These are phyloP conservation scores for Neurospora sp. DNA, from an alignment of 495 filamentous ascomycete genomes.

Conservation along the genomic window DNA sequence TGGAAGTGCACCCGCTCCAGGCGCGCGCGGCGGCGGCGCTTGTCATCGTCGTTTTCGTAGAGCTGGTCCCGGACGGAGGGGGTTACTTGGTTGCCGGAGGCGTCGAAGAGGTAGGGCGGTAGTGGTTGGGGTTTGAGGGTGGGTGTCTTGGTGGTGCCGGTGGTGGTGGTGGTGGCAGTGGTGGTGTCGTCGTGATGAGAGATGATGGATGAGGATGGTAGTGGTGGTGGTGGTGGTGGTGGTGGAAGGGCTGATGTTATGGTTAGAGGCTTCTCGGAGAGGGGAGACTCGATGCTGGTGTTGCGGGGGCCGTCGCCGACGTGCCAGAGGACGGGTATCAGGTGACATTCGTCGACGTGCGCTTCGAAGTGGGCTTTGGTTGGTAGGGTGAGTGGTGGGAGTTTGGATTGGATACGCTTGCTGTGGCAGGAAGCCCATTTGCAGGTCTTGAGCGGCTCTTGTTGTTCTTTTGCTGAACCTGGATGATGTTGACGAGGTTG, in stretches of 20 bases:
- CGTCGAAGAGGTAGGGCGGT: conserved; percentile 33
- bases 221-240: background rate
- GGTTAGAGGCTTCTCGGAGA: background rate
- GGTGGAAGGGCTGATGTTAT: background rate
- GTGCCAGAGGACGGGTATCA: conserved; percentile 50
- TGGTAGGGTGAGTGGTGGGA: conserved; percentile 8
- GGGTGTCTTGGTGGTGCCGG: background rate
- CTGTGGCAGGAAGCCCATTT: background rate
- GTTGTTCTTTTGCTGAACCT: background rate
- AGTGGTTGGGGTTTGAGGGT: conserved; percentile 14
- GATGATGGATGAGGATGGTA: background rate
- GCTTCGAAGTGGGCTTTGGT: conserved; percentile 38
- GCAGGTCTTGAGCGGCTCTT: conserved; percentile 7
- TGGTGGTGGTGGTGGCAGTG: background rate
- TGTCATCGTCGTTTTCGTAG: conserved; percentile 29
- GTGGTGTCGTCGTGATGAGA: background rate
- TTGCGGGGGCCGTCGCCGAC: conserved; percentile 52
- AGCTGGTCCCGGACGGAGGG: conserved; percentile 27
- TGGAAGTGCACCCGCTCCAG: conserved; percentile 18
- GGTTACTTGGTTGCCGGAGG: conserved; percentile 32
- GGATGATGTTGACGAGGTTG: background rate
- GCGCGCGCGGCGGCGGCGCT: conserved; percentile 20
- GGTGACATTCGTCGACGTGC: conserved; percentile 54
- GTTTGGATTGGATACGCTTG: conserved; percentile 14
- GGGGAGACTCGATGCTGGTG: conserved; percentile 1